These are phyloP conservation scores for Syzygium malaccense DNA, from an alignment of 441 rosid species.

Conservation along the genomic window DNA sequence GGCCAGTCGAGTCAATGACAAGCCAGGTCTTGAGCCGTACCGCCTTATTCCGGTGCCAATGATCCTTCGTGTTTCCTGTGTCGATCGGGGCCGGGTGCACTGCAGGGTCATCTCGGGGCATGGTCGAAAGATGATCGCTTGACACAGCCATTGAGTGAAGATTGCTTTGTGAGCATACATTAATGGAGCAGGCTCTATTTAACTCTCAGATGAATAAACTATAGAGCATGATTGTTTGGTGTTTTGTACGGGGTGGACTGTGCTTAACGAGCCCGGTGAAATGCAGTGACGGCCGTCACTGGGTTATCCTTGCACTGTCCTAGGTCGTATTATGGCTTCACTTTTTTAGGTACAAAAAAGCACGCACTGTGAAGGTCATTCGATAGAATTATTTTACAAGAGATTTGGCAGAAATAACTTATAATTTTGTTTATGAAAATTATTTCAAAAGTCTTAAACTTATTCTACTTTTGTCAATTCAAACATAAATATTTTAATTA, in stretches of 20 bases:
- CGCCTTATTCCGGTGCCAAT: constrained; percentile 45
- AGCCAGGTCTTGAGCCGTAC: constrained; percentile 66
- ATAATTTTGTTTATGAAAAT: neutral
- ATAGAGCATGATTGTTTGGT: neutral
- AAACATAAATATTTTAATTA: no score
- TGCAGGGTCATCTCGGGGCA: constrained; percentile 1
- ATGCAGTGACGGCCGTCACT: neutral
- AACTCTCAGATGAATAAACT: neutral
- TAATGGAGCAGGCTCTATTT: neutral
- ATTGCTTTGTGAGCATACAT: neutral
- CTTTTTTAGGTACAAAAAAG: neutral
- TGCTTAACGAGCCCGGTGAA: neutral
- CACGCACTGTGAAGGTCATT: neutral
- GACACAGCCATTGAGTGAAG: neutral
- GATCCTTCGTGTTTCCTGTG: neutral
- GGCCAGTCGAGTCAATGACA: constrained; percentile 42
- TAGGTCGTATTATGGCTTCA: neutral
- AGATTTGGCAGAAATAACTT: neutral
- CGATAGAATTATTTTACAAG: neutral
- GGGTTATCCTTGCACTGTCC: neutral
- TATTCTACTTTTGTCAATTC: no score
- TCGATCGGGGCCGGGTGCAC: constrained; percentile 11
- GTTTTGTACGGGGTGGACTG: neutral
- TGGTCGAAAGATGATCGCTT: neutral
- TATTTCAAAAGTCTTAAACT: no score